Evolutionary conservation across 1,139 yeast species (phyloP), one percentile per base, ranked within the genome.

Genomic region (Geotrichum restrictum): DNA sequence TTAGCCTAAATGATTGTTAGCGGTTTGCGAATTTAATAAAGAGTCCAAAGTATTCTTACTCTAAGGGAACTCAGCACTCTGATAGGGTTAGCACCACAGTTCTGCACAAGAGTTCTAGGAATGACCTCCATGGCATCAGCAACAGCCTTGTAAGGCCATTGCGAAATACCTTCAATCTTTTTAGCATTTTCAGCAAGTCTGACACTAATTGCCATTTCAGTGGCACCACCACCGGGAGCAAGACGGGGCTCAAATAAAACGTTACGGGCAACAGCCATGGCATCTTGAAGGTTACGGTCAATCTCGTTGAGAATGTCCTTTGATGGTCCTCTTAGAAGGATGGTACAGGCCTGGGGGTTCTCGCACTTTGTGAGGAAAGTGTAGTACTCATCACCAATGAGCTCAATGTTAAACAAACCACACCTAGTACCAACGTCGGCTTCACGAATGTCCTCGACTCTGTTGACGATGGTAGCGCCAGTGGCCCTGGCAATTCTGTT

Each of bases 171-270:
- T 70, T 89, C 97, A 61, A 94, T 82, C 50, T 82, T 78, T 73
- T 91, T 91, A 48, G 98, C 97, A 74, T 82, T 85, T 69, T 93
- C 97, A 11, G 96, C 80, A 57, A 93, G 78, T 60, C 79, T 82
- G 31, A 93, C 98, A 60, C 94, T 79, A 48, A 94, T 91, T 1
- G 98, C 98, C 98, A 94, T 93, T 73, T 93, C 99, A 21, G 98
- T 93, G 49, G 99, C 98, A 65, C 99, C 98, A 55, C 98, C 99
- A 62, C 99, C 99, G 49, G 99, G 99, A 1, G 96, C 79, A 66
- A 93, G 78, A 39, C 94, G 82, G 49, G 99, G 98, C 69, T 93
- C 95, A 63, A 93, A 84, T 78, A 88, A 81, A 46, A 94, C 97
- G 67, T 94, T 94, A 70, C 97, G 82, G 22, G 98, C 84, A 50